Base-by-base conservation (phyloP, 1,284 basidiomycete genomes). In the Cryptococcus hybrid region DNA sequence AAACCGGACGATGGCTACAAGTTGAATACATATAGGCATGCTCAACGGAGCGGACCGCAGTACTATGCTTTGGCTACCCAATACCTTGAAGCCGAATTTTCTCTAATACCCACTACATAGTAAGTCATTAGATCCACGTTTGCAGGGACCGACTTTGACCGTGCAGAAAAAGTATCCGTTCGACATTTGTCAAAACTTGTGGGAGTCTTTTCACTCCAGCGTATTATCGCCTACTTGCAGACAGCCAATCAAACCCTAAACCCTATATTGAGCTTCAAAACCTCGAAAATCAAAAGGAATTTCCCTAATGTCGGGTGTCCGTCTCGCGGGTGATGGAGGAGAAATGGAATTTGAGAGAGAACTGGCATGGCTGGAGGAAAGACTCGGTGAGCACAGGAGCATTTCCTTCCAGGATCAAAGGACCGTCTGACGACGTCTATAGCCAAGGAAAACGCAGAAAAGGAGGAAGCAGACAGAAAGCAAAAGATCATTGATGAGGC, bases 321-420 rank as follows among this genome's bases (percentile, higher is more conserved):
- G 51, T 5, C 3, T 39, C 12, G 44, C 36, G 68, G 74, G 56
- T 57, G 56, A 61, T 52, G 77, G 69, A 46, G 67, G 78, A 2
- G 79, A 82, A 56, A 66, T 68, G 3, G 81, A 80, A 42, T 83
- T 84, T 56, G 78, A 82, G 56, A 63, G 69, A 51, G 82, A 85
- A 70, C 70, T 77, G 56, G 77, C 68, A 15, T 86, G 83, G 83
- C 54, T 75, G 39, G 54, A 54, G 72, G 15, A 70, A 73, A 15
- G 75, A 70, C 34, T 77, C 76, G 34, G 73, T 69, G 68, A 36
- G 63, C n/a, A n/a, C n/a, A n/a, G n/a, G n/a, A n/a, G n/a, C 58
- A 15, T n/a, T 9, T 44, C 13, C 13, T 12, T 24, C 11, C 13
- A 44, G 7, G 3, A n/a, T 39, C 15, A 7, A 30, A 39, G 5